phyloP scores from a whole-genome alignment of 352 stramenopile genomes.

The Globisporangium nagaii region DNA sequence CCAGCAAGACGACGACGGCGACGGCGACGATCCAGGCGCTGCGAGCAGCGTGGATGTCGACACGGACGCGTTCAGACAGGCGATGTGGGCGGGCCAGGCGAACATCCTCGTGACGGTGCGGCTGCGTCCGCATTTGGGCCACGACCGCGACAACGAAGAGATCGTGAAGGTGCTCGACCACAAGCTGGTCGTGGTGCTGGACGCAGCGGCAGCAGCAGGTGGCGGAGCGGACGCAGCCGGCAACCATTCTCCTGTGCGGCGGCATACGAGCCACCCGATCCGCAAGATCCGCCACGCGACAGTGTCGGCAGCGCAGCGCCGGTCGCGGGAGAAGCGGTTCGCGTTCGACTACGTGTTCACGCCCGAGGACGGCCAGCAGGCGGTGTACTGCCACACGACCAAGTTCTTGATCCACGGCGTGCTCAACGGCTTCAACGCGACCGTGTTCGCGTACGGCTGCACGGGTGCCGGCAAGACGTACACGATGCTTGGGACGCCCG shows the following conservation, averaged over 20 bases:
- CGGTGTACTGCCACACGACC: constrained; percentile 85
- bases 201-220: constrained; percentile 21
- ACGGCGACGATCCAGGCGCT: neutral
- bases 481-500: constrained; percentile 85
- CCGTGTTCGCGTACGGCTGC: constrained; percentile 89
- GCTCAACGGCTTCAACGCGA: constrained; percentile 88
- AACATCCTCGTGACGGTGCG: constrained; percentile 89
- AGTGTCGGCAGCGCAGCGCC: constrained; percentile 10
- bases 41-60: constrained; percentile 21
- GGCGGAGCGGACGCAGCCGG: neutral
- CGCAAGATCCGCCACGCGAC: constrained; percentile 32
- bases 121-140: constrained; percentile 68
- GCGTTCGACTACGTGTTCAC: constrained; percentile 89
- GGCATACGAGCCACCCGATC: constrained; percentile 20
- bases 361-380: constrained; percentile 56
- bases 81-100: constrained; percentile 83
- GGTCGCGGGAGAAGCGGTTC: constrained; percentile 78
- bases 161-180: constrained; percentile 84
- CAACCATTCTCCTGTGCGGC: constrained; percentile 6
- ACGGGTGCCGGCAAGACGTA: constrained; percentile 90
- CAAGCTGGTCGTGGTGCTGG: constrained; percentile 83
- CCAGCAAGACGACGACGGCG: neutral
- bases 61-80: constrained; percentile 61
- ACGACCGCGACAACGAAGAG: constrained; percentile 62
- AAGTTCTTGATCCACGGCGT: constrained; percentile 86